Evolutionary conservation across 192 early-diverging fungal species (phyloP).

Genomic region (Hyaloraphidium curvatum): DNA sequence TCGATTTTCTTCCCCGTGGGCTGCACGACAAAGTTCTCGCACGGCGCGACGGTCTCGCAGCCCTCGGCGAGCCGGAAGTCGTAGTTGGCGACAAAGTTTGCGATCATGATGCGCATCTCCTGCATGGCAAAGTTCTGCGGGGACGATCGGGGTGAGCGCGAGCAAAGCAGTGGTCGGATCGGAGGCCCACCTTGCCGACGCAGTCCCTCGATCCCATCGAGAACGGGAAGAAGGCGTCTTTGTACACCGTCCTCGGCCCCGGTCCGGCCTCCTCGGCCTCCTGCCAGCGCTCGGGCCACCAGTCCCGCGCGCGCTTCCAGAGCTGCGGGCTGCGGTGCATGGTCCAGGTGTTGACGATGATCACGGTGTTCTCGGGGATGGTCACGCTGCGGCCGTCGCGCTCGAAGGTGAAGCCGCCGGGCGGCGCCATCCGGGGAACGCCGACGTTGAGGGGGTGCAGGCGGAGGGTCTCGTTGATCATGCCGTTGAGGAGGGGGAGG

Average conservation of each 20-base stretch:
- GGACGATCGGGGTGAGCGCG: no score
- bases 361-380: no score
- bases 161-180: no score
- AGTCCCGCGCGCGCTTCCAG: not conserved
- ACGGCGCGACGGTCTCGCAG: no score
- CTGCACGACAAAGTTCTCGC: no score
- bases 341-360: not conserved
- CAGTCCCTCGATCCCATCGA: slow-evolving; percentile 1
- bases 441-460: not conserved
- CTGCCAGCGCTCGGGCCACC: not conserved
- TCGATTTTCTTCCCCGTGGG: no score
- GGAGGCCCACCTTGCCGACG: not conserved
- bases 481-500: not conserved
- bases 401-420: not conserved
- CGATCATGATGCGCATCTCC: not conserved
- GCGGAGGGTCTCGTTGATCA: not conserved
- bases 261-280: not conserved
- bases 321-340: not conserved
- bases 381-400: no score
- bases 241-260: not conserved
- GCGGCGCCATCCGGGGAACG: not conserved
- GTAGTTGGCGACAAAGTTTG: not conserved
- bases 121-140: slow-evolving; percentile 1
- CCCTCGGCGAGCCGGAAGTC: not conserved
- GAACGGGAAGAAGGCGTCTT: not conserved